A percentile compares a stretch with the other conserved stretches of the same genome.
Evolutionary conservation across 495 filamentous ascomycete species (phyloP).

Genomic region (Cercophora scortea): DNA sequence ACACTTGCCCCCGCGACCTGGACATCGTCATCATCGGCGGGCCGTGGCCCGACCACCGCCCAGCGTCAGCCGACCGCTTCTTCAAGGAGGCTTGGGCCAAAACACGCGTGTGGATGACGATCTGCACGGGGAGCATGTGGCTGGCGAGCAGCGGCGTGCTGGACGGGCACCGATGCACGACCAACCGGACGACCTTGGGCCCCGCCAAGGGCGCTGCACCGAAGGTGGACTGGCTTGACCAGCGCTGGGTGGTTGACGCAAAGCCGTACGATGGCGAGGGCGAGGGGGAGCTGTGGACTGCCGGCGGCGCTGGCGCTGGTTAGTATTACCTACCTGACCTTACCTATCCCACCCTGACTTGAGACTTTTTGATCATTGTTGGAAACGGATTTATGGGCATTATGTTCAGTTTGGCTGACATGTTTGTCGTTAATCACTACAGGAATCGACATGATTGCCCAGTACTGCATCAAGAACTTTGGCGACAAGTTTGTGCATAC

Average conservation of each 20-base stretch:
- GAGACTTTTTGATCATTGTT: background rate
- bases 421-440: too few relatives aligned
- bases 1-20: slow-evolving; percentile 15
- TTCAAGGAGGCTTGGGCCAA: slow-evolving; percentile 14
- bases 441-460: slow-evolving; percentile 19
- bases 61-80: slow-evolving; percentile 9
- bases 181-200: slow-evolving; percentile 8
- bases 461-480: slow-evolving; percentile 14
- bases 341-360: too few relatives aligned
- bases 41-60: slow-evolving; percentile 9
- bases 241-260: slow-evolving; percentile 18
- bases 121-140: slow-evolving; percentile 15
- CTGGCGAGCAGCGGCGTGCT: slow-evolving; percentile 10
- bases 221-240: slow-evolving; percentile 10
- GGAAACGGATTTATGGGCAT: too few relatives aligned
- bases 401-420: background rate
- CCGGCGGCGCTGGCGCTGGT: slow-evolving; percentile 16
- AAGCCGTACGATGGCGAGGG: slow-evolving; percentile 7
- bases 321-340: slow-evolving; percentile 2
- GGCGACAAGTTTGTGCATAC: slow-evolving; percentile 12
- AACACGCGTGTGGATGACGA: slow-evolving; percentile 17
- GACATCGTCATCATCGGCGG: slow-evolving; percentile 16
- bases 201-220: slow-evolving; percentile 6
- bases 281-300: slow-evolving; percentile 19
- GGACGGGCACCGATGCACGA: slow-evolving; percentile 11